Percentiles rank a stretch among this genome's conserved stretches.
Conservation (phyloP, 768 basidiomycete species). For the Serendipita sp. region DNA sequence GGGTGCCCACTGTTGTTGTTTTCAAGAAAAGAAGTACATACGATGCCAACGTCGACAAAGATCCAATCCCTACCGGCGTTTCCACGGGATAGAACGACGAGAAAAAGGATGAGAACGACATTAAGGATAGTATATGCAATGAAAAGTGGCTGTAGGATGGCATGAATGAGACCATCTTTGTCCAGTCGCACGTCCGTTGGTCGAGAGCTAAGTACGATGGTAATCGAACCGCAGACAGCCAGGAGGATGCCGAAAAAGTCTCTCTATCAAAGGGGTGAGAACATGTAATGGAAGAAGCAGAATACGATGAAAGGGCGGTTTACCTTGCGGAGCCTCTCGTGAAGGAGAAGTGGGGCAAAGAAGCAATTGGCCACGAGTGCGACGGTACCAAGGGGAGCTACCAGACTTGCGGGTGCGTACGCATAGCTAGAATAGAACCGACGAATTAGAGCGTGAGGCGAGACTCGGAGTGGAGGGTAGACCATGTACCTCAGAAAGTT, state of each 20-base stretch:
- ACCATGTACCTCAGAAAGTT: slow-evolving; percentile 49
- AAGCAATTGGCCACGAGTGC: slow-evolving; percentile 91
- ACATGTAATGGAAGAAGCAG: slow-evolving; percentile 6
- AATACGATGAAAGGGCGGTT: slow-evolving; percentile 8
- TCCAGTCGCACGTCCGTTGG: slow-evolving; percentile 53
- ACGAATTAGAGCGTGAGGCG: neutral
- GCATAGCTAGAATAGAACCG: slow-evolving; percentile 40
- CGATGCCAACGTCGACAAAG: slow-evolving; percentile 59
- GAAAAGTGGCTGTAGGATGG: slow-evolving; percentile 58
- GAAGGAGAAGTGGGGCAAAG: slow-evolving; percentile 73
- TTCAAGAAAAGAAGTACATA: neutral
- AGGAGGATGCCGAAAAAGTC: slow-evolving; percentile 65
- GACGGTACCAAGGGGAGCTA: slow-evolving; percentile 92
- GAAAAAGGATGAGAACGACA: slow-evolving; percentile 26
- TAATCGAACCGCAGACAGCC: slow-evolving; percentile 76
- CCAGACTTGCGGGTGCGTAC: slow-evolving; percentile 79
- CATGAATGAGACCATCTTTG: slow-evolving; percentile 45
- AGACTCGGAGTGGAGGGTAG: slow-evolving; percentile 9
- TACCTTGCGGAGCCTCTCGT: slow-evolving; percentile 69
- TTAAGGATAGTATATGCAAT: slow-evolving; percentile 57
- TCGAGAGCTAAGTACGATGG: slow-evolving; percentile 74
- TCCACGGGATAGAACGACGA: slow-evolving; percentile 52
- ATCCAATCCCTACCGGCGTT: slow-evolving; percentile 48
- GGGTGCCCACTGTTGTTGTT: neutral
- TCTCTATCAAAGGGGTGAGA: slow-evolving; percentile 27